Evolutionary conservation across 768 basidiomycete species (phyloP).

Genomic region (Russula griseocarnosa): DNA sequence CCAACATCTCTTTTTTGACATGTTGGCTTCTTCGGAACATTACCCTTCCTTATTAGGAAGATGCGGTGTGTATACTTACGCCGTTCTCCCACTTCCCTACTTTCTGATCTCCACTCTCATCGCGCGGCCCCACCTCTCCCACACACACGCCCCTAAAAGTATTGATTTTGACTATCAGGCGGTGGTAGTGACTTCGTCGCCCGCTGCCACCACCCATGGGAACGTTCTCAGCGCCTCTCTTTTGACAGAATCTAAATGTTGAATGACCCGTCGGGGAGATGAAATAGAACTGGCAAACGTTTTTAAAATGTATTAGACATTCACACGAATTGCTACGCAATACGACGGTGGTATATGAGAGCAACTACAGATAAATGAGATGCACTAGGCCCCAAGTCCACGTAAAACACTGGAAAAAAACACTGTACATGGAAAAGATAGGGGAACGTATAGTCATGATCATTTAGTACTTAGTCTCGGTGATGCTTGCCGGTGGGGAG

Average conservation of each 20-base stretch:
- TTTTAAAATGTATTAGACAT: neutral
- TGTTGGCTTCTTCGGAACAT: no score
- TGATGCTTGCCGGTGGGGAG: conserved; percentile 39
- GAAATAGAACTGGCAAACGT: neutral
- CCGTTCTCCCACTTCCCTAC: no score
- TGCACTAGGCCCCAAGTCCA: neutral
- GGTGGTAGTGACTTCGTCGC: no score
- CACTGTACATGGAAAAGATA: neutral
- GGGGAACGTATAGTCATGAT: neutral
- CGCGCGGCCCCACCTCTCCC: no score
- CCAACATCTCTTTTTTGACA: no score
- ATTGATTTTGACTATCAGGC: no score
- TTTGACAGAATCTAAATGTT: neutral
- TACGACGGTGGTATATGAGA: neutral
- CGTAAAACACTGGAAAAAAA: neutral
- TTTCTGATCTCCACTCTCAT: no score
- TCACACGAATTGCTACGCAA: neutral
- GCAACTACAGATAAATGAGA: neutral
- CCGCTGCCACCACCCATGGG: no score
- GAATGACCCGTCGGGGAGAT: neutral
- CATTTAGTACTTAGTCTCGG: neutral
- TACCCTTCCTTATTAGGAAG: no score
- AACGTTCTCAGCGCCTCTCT: neutral
- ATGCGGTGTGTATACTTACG: no score
- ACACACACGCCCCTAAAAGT: no score